Percentiles rank a stretch among this genome's conserved stretches.
These are phyloP conservation scores for Purpureocillium lavendulum DNA, from an alignment of 2,329 filamentous ascomycete genomes.

Conservation along the genomic window DNA sequence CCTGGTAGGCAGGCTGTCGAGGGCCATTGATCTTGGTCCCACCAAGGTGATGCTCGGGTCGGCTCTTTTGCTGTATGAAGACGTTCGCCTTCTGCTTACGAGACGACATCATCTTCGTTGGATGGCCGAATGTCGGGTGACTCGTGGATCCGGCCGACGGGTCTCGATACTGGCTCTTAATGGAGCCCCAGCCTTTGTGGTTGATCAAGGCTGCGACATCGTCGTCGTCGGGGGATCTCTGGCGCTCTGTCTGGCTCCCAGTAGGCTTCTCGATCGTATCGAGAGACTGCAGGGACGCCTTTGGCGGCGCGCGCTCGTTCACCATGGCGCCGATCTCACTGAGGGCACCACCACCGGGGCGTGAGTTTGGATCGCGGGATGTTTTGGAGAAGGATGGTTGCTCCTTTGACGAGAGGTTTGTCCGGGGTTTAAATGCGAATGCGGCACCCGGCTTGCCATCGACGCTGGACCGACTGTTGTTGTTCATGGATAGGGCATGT, in stretches of 20 bases:
- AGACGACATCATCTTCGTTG: constrained; percentile 36
- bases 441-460: constrained; percentile 18
- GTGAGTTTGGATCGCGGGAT: constrained; percentile 1
- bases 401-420: constrained; percentile 17
- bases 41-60: constrained; percentile 49
- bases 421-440: constrained; percentile 21
- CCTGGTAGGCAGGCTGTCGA: constrained; percentile 34
- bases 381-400: constrained; percentile 11
- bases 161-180: constrained; percentile 14
- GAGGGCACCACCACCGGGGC: constrained; percentile 4
- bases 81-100: constrained; percentile 48
- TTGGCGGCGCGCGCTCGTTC: constrained; percentile 37
- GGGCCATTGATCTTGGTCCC: constrained; percentile 40
- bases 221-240: constrained; percentile 21
- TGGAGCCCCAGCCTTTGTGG: constrained; percentile 15
- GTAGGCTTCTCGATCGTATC: constrained; percentile 20
- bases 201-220: constrained; percentile 23
- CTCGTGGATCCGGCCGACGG: constrained; percentile 10
- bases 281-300: constrained; percentile 31
- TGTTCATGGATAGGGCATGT: constrained; percentile 8
- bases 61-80: constrained; percentile 45
- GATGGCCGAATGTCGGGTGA: constrained; percentile 26
- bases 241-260: constrained; percentile 17
- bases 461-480: constrained; percentile 3
- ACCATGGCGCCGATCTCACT: constrained; percentile 28